Evolutionary conservation across 108 stramenopile genomes (phyloP).

Genomic region (Conticribra weissflogii): DNA sequence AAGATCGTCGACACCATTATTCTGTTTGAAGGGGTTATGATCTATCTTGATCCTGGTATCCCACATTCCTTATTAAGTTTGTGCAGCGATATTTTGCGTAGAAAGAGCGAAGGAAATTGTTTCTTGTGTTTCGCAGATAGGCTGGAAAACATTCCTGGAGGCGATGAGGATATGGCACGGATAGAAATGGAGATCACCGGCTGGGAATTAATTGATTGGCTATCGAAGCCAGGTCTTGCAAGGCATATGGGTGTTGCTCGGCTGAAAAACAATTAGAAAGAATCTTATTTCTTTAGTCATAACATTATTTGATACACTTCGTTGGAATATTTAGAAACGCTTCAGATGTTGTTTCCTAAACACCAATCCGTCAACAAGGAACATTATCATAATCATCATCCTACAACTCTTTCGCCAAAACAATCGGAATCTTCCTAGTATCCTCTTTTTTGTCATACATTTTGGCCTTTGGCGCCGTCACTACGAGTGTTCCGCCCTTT

Average conservation of each 20-base stretch:
- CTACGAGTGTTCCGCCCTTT: conserved; percentile 28
- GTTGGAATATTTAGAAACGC: too few species aligned
- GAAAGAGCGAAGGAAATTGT: conserved; percentile 9
- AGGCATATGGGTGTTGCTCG: conserved; percentile 76
- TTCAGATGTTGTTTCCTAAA: too few species aligned
- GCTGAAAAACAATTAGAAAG: background rate
- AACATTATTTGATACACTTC: too few species aligned
- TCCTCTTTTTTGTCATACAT: conserved; percentile 3
- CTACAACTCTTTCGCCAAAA: conserved; percentile 28
- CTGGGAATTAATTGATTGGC: conserved; percentile 64
- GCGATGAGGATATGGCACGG: conserved; percentile 41
- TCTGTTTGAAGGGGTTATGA: conserved; percentile 81
- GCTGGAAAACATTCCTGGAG: conserved; percentile 68
- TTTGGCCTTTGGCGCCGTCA: conserved; percentile 18
- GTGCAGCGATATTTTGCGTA: conserved; percentile 45
- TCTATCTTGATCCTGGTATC: conserved; percentile 71
- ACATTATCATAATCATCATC: too few species aligned
- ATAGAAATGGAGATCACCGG: conserved; percentile 55
- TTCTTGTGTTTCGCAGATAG: conserved; percentile 74
- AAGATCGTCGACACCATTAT: conserved; percentile 65
- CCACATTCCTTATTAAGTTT: conserved; percentile 54
- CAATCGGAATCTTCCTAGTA: conserved; percentile 28
- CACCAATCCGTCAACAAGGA: too few species aligned
- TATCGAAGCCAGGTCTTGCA: conserved; percentile 72
- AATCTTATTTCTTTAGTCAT: too few species aligned